Base-by-base conservation (phyloP, 2,329 filamentous ascomycete species). In the Dothideomycetes sp. region DNA sequence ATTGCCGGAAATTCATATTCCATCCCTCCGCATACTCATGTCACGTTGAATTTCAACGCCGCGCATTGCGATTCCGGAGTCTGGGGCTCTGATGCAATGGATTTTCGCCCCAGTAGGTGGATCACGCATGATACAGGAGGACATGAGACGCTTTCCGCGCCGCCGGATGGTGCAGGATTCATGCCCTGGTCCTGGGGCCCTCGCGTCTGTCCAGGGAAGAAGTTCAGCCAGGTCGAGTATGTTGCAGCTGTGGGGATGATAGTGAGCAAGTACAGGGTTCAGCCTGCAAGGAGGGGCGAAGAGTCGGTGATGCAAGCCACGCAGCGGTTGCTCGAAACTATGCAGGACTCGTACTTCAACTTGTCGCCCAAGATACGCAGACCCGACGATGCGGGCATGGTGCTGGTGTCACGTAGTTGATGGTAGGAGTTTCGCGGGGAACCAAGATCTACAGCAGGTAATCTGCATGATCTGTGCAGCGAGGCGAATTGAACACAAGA, bases 221-320 rank as follows among this genome's bases (percentile, higher is more conserved):
- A 72, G 48, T 69, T 75, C 60, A 59, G 69, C 2, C 67, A 75
- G 52, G 70, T 75, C 2, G 72, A 75, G 50, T 73, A 73, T 49
- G 62, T 65, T 3, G 63, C 61, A 9, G 61, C 67, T 2, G 48
- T 75, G 17, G 50, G 63, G 42, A 58, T 59, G 2, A 46, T 71
- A 10, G 54, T 69, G 19, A 46, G 54, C 11, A 16, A 40, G 17
- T 51, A 19, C 12, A 19, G 19, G 9, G 14, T 27, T n/a, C 7
- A 24, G 22, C 16, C 34, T 52, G 35, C 37, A 45, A 3, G 37
- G 7, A 22, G 29, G 16, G 31, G 39, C 1, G 49, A 46, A 12
- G 54, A 59, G 24, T 31, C 5, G 38, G 17, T n/a, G 35, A 24
- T 22, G 18, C 15, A 27, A 19, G 19, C n/a, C 24, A 29, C 30